Evolutionary conservation across 768 basidiomycete genomes (phyloP), one percentile per base, ranked within the genome.

Genomic region (Lentinula sp.): DNA sequence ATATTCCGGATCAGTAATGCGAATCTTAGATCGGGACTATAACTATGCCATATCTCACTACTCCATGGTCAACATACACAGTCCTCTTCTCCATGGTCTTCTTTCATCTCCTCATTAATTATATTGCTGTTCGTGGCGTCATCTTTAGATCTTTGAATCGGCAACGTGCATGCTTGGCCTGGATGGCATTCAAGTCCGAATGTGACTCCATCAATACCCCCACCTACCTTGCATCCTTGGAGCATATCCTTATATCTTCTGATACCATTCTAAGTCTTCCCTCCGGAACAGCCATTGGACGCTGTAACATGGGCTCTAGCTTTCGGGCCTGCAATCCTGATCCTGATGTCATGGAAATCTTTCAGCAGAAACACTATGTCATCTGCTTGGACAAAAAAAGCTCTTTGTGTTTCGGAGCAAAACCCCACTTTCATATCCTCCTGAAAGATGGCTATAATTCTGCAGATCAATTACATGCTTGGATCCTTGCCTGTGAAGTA

Each of bases 81-180:
- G 73, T 78, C 1, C 75, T 89, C 3, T 74, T 83, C 59, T 10
- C 77, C 20, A 76, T 89, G 18, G 74, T 87, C 23, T 73, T 71
- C 3, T 73, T 79, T 0, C 88, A 90, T 65, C 75, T 89, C 7
- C 58, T 70, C 15, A 74, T 83, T 49, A 89, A 90, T 66, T 87
- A 85, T 64, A 62, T 80, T 15, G 87, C 81, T 13, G 84, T 90
- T 13, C 79, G 81, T 9, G 81, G 81, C 0, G 76, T 90, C 18
- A 76, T 77, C 8, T 72, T 89, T 37, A 80, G 81, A 33, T 74
- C 84, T 1, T 74, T 88, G 33, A 89, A 87, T 63, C 77, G 81
- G 32, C 85, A 88, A 69, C 80, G 87, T 2, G 71, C 82, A 0
- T 73, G 71, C 28, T 75, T 87, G 43, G 76, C 79, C 8, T 89